Percentiles rank a stretch among this genome's conserved stretches.
These are phyloP conservation scores for Akanthomyces muscarius DNA, from an alignment of 2,329 filamentous ascomycete genomes.

Conservation along the genomic window DNA sequence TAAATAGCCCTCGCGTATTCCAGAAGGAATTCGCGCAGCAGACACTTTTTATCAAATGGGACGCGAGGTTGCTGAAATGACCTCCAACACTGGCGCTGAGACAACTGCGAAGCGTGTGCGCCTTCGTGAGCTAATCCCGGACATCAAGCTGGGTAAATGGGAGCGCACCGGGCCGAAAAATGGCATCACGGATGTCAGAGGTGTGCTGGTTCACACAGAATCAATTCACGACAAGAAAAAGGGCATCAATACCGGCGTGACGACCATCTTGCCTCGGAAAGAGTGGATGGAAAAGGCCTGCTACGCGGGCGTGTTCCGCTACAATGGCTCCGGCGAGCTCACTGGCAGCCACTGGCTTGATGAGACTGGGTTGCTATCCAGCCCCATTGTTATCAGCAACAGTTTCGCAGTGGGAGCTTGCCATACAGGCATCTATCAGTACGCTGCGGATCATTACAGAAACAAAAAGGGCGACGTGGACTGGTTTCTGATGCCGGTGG, in stretches of 20 bases:
- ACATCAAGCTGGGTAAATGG: slow-evolving; percentile 38
- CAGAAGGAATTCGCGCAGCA: not conserved
- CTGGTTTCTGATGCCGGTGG: slow-evolving; percentile 52
- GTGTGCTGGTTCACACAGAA: slow-evolving; percentile 40
- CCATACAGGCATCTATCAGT: slow-evolving; percentile 53
- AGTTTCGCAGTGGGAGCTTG: slow-evolving; percentile 51
- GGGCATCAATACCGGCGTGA: slow-evolving; percentile 42
- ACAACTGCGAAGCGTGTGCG: slow-evolving; percentile 5
- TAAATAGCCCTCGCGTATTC: not conserved
- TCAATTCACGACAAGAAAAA: slow-evolving; percentile 32
- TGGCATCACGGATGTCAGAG: slow-evolving; percentile 42
- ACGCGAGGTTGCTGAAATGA: not conserved
- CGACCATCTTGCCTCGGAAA: slow-evolving; percentile 40
- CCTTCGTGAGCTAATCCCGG: slow-evolving; percentile 39
- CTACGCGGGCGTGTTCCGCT: slow-evolving; percentile 46
- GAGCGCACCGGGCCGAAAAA: slow-evolving; percentile 38
- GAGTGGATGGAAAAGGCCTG: slow-evolving; percentile 40
- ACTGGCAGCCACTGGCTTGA: slow-evolving; percentile 55
- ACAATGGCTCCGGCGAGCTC: slow-evolving; percentile 58
- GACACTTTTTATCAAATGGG: no score
- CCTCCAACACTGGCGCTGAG: not conserved
- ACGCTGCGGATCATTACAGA: slow-evolving; percentile 42
- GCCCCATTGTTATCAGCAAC: slow-evolving; percentile 55
- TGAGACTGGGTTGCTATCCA: slow-evolving; percentile 52
- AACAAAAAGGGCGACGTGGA: slow-evolving; percentile 38